Evolutionary conservation across 176 grass and related monocot species (phyloP).

Genomic region (Guadua angustifolia): DNA sequence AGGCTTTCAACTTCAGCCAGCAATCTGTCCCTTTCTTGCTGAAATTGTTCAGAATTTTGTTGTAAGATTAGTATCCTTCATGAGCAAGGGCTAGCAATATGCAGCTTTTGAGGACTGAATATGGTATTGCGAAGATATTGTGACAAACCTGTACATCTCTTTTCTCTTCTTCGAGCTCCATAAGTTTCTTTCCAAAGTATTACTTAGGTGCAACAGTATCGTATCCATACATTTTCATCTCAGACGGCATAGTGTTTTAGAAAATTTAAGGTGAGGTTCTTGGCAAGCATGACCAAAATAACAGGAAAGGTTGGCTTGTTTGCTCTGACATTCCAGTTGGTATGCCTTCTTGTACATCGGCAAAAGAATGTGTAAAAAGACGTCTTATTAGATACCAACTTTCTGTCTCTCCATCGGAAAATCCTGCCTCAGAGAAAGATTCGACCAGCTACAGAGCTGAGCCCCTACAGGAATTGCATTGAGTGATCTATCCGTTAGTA

Average conservation of each 20-base stretch:
- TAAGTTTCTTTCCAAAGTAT: slow-evolving; percentile 94
- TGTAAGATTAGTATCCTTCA: slow-evolving; percentile 36
- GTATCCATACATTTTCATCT: slow-evolving; percentile 97
- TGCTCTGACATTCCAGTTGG: no score
- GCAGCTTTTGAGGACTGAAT: background rate
- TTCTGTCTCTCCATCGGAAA: no score
- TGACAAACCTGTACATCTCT: slow-evolving; percentile 76
- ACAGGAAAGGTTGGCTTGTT: no score
- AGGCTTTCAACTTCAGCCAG: slow-evolving; percentile 95
- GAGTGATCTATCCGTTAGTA: no score
- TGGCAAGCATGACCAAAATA: slow-evolving; percentile 11
- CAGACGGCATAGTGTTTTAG: slow-evolving; percentile 63
- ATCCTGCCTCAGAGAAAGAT: no score
- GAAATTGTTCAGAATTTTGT: slow-evolving; percentile 53
- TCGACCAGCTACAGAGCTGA: no score
- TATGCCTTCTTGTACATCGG: no score
- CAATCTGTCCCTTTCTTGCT: slow-evolving; percentile 96
- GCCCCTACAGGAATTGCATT: no score
- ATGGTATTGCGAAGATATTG: slow-evolving; percentile 32
- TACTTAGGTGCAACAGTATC: slow-evolving; percentile 90
- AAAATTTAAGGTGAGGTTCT: slow-evolving; percentile 24
- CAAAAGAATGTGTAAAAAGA: no score
- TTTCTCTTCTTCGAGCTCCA: slow-evolving; percentile 98
- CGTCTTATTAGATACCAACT: no score
- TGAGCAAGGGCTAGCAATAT: slow-evolving; percentile 25